Conservation (phyloP, 2,329 filamentous ascomycete species). For the Tolypocladium album region DNA sequence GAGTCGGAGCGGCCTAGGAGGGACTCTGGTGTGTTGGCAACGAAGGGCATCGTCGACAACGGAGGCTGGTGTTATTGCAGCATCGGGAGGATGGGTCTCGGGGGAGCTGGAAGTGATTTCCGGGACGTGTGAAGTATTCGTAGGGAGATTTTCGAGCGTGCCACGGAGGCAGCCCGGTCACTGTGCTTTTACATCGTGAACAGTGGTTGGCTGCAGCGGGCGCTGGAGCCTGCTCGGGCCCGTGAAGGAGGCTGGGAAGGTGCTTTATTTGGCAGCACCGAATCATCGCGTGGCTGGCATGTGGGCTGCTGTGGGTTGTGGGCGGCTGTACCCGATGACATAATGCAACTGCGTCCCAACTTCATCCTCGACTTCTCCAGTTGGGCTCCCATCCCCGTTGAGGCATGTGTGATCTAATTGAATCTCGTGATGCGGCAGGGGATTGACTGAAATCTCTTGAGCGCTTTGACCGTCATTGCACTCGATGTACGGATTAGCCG, state of each 20-base stretch:
- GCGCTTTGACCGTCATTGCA: neutral
- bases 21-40: conserved; percentile 63
- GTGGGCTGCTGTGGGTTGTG: neutral
- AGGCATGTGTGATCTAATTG: neutral
- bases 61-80: neutral
- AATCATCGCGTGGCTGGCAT: neutral
- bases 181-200: neutral
- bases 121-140: too few relatives aligned
- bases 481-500: neutral
- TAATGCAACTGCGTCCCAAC: neutral
- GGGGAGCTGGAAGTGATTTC: neutral
- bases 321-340: neutral
- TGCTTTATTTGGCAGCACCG: neutral
- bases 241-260: neutral
- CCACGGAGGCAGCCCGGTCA: neutral
- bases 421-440: neutral
- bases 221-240: neutral
- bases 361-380: too few relatives aligned
- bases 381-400: too few relatives aligned
- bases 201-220: neutral
- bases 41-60: conserved; percentile 24
- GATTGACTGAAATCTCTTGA: neutral
- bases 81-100: neutral
- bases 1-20: conserved; percentile 72
- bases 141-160: neutral